Evolutionary conservation across 345 rosid genomes (phyloP).

Genomic region (Rhodamnia argentea): DNA sequence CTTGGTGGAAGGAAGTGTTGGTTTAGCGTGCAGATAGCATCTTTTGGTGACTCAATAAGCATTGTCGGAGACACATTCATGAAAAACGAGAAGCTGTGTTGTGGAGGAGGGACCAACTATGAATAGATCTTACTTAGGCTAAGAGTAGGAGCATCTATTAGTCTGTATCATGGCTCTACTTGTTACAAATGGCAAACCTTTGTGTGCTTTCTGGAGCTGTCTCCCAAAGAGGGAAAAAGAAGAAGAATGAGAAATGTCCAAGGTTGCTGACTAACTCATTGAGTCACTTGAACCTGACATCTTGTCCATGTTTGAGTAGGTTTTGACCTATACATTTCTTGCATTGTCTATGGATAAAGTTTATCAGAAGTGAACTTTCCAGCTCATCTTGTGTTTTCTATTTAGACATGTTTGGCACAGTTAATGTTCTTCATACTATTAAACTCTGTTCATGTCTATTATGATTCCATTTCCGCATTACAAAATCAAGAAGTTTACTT

Average conservation of each 20-base stretch:
- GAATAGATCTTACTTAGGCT: background rate
- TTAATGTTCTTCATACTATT: background rate
- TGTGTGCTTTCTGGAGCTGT: background rate
- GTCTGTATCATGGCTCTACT: background rate
- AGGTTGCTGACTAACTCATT: background rate
- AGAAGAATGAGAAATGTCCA: background rate
- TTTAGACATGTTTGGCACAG: background rate
- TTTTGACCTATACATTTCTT: background rate
- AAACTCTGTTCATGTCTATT: background rate
- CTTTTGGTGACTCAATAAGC: background rate
- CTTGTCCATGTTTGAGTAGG: background rate
- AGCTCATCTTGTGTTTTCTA: background rate
- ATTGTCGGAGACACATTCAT: background rate
- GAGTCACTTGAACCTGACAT: background rate
- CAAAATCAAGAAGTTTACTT: background rate
- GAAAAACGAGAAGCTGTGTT: background rate
- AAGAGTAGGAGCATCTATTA: background rate
- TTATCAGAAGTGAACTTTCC: background rate
- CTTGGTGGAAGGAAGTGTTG: background rate
- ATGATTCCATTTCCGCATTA: background rate
- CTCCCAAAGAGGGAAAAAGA: background rate
- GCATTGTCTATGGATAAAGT: background rate
- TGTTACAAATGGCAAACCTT: background rate
- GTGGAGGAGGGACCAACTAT: background rate
- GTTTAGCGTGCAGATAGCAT: background rate